Base-by-base conservation (phyloP, 805 yeast species). In the Ogataea pilisensis region DNA sequence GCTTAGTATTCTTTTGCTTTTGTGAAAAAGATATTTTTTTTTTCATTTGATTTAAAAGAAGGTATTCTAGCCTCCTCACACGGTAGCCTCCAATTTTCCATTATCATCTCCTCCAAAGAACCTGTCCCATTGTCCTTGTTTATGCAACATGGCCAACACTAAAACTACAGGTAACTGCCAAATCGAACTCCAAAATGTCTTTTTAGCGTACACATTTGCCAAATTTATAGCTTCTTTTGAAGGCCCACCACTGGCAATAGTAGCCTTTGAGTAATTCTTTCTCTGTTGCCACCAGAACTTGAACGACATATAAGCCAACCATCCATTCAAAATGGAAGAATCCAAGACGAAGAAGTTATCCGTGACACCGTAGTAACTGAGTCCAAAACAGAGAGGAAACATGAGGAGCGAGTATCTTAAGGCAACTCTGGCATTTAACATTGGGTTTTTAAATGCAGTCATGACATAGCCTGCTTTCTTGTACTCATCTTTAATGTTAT, bases 381-480 rank as follows among this genome's bases (percentile, higher is more conserved):
- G 64, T 1, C 95, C 95, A 56, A 80, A 74, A 62, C 98, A 93
- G 30, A 93, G 67, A 3, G 98, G 98, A 64, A 93, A 85, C 96
- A 93, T 89, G 44, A 85, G 68, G n/a, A 91, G 48, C 0, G 98
- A 84, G 58, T 93, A 91, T 34, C 99, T 69, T 37, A 93, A 70
- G 1, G 96, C 90, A 1, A 93, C 99, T 37, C 99, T 70, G 0
- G 98, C 97, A 59, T 93, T 93, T 37, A 93, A 67, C 43, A 76
- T 77, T 2, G 99, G 99, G 55, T 91, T 86, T 47, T 82, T 90
- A 68, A 85, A 90, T 0, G 96, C 95, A 0, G 97, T 76, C 99
- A 93, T 93, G n/a, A 88, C 89, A 63, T 93, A 93, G 0, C 99
- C 99, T 0, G 99, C 99, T 35, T 73, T 71, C 53, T 84, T 82